Evolutionary conservation across 176 grass and related monocot species (phyloP).

Genomic region (Eleusine indica): DNA sequence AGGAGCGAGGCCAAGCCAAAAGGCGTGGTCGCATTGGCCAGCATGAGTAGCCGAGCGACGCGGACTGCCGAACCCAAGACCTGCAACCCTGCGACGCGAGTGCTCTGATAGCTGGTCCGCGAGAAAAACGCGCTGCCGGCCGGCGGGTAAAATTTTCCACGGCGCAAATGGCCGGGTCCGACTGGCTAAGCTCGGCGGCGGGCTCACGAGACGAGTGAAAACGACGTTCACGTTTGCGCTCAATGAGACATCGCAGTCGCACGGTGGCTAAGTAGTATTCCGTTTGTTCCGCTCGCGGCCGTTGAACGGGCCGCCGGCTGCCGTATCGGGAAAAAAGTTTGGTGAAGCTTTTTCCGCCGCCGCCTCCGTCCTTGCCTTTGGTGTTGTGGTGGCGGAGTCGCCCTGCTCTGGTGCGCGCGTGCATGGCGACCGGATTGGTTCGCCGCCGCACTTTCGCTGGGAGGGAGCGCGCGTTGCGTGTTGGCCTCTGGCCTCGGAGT

Average conservation of each 20-base stretch:
- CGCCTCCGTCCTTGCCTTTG: not conserved
- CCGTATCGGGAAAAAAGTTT: conserved; percentile 41
- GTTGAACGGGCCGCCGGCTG: conserved; percentile 40
- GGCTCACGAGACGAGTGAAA: not conserved
- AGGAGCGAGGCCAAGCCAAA: not conserved
- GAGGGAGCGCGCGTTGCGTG: conserved; percentile 8
- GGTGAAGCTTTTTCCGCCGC: not conserved
- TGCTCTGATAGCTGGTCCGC: not conserved
- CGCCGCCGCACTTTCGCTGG: not conserved
- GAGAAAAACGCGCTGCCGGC: conserved; percentile 2
- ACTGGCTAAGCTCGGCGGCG: not conserved
- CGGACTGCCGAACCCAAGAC: not conserved
- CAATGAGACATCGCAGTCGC: too few relatives aligned
- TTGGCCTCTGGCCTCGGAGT: conserved; percentile 26
- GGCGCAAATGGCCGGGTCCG: not conserved
- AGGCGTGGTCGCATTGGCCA: conserved; percentile 44
- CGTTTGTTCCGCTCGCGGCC: conserved; percentile 3
- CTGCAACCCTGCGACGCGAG: not conserved
- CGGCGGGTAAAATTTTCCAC: not conserved
- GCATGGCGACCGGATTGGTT: conserved; percentile 1
- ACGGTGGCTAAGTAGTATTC: not conserved
- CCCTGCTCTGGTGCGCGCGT: not conserved
- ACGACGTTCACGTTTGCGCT: not conserved
- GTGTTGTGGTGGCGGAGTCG: not conserved
- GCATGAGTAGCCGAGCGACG: conserved; percentile 9